Evolutionary conservation across 2,329 filamentous ascomycete genomes (phyloP), one percentile per base, ranked within the genome.

Genomic region (Phaeosphaeria sp.): DNA sequence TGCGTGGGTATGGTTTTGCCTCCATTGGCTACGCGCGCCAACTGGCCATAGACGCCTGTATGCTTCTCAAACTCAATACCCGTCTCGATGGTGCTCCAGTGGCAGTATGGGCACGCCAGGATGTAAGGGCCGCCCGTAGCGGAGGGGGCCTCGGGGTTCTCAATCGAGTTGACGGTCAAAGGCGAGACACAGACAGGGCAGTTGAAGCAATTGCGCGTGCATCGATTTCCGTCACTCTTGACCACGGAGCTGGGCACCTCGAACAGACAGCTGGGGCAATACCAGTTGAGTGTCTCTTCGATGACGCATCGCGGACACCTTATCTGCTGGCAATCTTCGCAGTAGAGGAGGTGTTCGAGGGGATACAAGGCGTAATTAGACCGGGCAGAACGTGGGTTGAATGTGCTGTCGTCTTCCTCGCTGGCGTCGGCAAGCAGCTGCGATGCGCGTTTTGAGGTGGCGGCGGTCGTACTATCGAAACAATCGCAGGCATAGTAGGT

Each of bases 311-410:
- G 85, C 6, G 92, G 91, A 75, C 95, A 99, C 66, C 95, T 91
- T 61, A 98, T 96, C 78, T 97, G 91, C 75, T 96, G 92, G 77
- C 95, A 99, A 76, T 98, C 95, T 74, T 97, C 94, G 81, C 95
- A 99, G 81, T 96, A 99, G 42, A 98, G 85, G 24, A 99, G 86
- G 74, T 97, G 89, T 73, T 98, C 94, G 45, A 97, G 88, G 0
- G 95, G 94, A 73, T 94, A 97, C 30, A 99, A 83, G 65, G 92
- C 93, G 82, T 92, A 98, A 76, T 93, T 95, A 57, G 95, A 91
- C 39, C 93, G 89, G 17, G 91, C 87, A 59, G 89, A 89, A 68
- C 91, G 88, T 2, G 95, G 93, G 74, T 99, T 91, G 77, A 99
- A 97, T 3, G 91, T 90, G 60, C 85, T 84, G 57, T 92, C 91